A percentile compares a stretch with the other conserved stretches of the same genome.
phyloP scores from a whole-genome alignment of 1,139 yeast genomes.

The Pichia sp. region DNA sequence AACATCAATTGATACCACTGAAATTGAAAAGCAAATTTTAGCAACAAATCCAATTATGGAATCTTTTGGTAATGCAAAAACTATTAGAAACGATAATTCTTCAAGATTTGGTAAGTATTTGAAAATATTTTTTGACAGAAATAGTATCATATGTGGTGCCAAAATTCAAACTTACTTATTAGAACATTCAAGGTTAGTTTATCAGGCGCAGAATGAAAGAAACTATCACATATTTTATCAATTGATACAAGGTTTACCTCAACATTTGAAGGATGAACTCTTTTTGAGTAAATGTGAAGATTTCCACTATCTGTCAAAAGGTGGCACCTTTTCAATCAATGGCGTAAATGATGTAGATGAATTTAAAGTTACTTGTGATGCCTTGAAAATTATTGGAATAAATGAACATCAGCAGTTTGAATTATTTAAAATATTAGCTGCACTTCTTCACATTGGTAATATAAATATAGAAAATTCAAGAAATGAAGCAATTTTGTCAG shows the following conservation, averaged over 20 bases:
- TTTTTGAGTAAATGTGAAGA: conserved; percentile 62
- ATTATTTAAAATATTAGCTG: conserved; percentile 80
- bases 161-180: conserved; percentile 84
- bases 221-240: conserved; percentile 96
- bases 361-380: conserved; percentile 65
- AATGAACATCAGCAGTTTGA: conserved; percentile 50
- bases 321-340: conserved; percentile 63
- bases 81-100: conserved; percentile 94
- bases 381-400: conserved; percentile 75
- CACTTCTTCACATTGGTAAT: conserved; percentile 90
- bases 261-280: conserved; percentile 50
- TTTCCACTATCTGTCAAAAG: conserved; percentile 81
- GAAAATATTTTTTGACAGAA: conserved; percentile 74
- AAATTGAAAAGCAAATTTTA: conserved; percentile 86
- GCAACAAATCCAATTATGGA: conserved; percentile 99
- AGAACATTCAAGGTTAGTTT: conserved; percentile 90
- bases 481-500: conserved; percentile 69
- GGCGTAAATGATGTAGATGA: conserved; percentile 82
- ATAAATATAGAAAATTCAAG: conserved; percentile 81
- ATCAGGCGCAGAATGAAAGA: conserved; percentile 85
- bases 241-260: conserved; percentile 67
- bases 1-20: conserved; percentile 55
- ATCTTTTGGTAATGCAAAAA: conserved; percentile 97
- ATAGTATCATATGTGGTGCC: conserved; percentile 86
- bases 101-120: conserved; percentile 95